Evolutionary conservation across 1,284 basidiomycete species (phyloP).

Genomic region (Bjerkandera adusta): DNA sequence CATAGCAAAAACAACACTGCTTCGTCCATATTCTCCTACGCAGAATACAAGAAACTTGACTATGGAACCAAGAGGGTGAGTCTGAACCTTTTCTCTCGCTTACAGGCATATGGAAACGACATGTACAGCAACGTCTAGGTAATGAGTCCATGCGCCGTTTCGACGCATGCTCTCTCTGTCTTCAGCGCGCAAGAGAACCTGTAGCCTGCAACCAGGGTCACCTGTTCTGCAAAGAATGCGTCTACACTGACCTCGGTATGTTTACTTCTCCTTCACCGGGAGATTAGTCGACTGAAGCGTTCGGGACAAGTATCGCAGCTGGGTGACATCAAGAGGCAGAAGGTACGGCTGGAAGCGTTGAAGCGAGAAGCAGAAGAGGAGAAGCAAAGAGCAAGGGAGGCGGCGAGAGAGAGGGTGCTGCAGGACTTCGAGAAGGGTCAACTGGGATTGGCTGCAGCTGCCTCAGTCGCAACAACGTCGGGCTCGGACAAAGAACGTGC

Average conservation of each 20-base stretch:
- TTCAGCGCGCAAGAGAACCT: constrained; percentile 77
- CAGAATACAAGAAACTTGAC: constrained; percentile 79
- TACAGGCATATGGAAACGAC: constrained; percentile 16
- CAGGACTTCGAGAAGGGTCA: constrained; percentile 85
- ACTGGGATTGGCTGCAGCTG: constrained; percentile 53
- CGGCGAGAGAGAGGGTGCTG: constrained; percentile 83
- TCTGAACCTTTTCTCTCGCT: constrained; percentile 8
- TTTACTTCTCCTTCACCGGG: constrained; percentile 15
- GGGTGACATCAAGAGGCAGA: constrained; percentile 85
- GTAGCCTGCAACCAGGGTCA: constrained; percentile 84
- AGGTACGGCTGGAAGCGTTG: constrained; percentile 69
- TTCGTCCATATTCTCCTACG: constrained; percentile 83
- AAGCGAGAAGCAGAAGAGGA: constrained; percentile 78
- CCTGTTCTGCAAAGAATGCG: constrained; percentile 89
- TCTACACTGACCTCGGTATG: constrained; percentile 73
- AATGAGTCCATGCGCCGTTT: constrained; percentile 89
- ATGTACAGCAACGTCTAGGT: constrained; percentile 74
- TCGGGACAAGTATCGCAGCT: constrained; percentile 72
- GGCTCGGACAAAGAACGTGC: constrained; percentile 34
- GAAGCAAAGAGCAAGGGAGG: constrained; percentile 57
- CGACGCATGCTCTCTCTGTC: constrained; percentile 84
- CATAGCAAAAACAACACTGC: constrained; percentile 89
- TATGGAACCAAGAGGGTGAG: constrained; percentile 77
- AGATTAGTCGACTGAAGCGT: constrained; percentile 15
- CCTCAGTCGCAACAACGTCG: constrained; percentile 36